phyloP scores from a whole-genome alignment of 2,329 filamentous ascomycete genomes.

The Neodidymelliopsis sp. region DNA sequence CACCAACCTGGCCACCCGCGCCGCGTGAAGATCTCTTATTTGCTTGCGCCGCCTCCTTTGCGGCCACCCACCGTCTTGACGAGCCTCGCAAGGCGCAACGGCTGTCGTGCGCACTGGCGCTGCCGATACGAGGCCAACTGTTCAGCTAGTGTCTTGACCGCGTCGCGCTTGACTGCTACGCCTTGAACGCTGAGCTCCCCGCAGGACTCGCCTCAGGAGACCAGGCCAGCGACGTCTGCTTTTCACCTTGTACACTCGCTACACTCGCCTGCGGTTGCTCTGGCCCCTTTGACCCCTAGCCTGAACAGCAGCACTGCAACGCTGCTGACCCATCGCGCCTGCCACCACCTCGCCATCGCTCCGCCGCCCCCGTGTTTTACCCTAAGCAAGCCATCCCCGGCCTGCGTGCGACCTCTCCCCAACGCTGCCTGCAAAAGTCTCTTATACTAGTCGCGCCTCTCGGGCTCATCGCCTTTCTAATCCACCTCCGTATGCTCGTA shows the following conservation, averaged over 20 bases:
- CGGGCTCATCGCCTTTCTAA: slow-evolving; percentile 5
- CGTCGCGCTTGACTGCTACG: slow-evolving; percentile 16
- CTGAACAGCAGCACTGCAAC: background rate
- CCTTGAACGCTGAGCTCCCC: no score
- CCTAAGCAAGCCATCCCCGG: slow-evolving; percentile 16
- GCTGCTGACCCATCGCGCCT: slow-evolving; percentile 8
- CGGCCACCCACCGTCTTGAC: slow-evolving; percentile 10
- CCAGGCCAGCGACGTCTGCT: background rate
- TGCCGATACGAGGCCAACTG: slow-evolving; percentile 15
- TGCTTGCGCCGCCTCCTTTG: slow-evolving; percentile 14
- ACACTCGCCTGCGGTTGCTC: background rate
- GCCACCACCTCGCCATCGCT: slow-evolving; percentile 11
- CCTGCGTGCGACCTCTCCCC: slow-evolving; percentile 7
- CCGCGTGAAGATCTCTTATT: slow-evolving; percentile 1
- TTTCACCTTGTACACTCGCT: slow-evolving; percentile 20
- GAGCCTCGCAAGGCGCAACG: slow-evolving; percentile 11
- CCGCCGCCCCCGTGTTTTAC: slow-evolving; percentile 19
- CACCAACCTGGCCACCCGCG: no score
- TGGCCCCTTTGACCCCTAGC: background rate
- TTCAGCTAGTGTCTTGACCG: slow-evolving; percentile 12
- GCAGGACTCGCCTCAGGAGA: slow-evolving; percentile 13
- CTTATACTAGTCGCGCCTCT: slow-evolving; percentile 5
- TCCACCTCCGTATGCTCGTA: background rate
- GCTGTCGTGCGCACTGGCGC: slow-evolving; percentile 16
- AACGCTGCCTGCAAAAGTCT: slow-evolving; percentile 4